Conservation (phyloP, 805 yeast species). For the Debaryomyces maramus region DNA sequence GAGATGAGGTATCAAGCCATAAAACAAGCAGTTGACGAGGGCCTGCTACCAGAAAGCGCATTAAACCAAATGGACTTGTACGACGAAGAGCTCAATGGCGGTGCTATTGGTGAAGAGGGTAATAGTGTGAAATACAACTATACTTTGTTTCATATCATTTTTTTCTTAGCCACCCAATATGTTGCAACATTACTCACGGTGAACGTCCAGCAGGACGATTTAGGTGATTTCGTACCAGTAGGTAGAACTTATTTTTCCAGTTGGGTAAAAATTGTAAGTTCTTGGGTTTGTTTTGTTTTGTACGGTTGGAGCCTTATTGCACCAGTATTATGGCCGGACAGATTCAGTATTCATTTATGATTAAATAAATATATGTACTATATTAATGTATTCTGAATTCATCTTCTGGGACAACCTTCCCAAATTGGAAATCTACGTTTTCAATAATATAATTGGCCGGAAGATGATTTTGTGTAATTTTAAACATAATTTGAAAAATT, state of each 20-base stretch:
- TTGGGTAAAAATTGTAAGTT: conserved; percentile 89
- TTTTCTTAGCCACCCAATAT: conserved; percentile 95
- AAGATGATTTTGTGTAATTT: conserved; percentile 5
- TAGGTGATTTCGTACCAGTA: conserved; percentile 91
- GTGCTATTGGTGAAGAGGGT: conserved; percentile 50
- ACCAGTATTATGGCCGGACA: conserved; percentile 86
- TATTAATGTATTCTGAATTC: background rate
- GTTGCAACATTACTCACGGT: conserved; percentile 91
- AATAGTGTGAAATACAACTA: conserved; percentile 77
- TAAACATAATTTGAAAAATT: background rate
- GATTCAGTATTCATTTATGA: conserved; percentile 53
- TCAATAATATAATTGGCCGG: conserved; percentile 15
- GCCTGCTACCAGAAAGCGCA: conserved; percentile 92
- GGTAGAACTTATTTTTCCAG: conserved; percentile 95
- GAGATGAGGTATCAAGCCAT: conserved; percentile 86
- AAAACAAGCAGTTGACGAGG: conserved; percentile 93
- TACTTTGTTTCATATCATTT: conserved; percentile 83
- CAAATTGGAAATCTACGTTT: conserved; percentile 22
- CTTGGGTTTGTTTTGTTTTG: conserved; percentile 86
- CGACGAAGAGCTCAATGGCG: conserved; percentile 41
- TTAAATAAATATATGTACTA: background rate
- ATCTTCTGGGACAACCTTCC: conserved; percentile 11
- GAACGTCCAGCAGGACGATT: conserved; percentile 80
- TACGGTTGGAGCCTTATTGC: conserved; percentile 92
- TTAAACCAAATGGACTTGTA: conserved; percentile 68